A percentile compares a stretch with the other conserved stretches of the same genome.
phyloP scores from a whole-genome alignment of 2,329 filamentous ascomycete genomes.

The Teratosphaeriaceae sp. region DNA sequence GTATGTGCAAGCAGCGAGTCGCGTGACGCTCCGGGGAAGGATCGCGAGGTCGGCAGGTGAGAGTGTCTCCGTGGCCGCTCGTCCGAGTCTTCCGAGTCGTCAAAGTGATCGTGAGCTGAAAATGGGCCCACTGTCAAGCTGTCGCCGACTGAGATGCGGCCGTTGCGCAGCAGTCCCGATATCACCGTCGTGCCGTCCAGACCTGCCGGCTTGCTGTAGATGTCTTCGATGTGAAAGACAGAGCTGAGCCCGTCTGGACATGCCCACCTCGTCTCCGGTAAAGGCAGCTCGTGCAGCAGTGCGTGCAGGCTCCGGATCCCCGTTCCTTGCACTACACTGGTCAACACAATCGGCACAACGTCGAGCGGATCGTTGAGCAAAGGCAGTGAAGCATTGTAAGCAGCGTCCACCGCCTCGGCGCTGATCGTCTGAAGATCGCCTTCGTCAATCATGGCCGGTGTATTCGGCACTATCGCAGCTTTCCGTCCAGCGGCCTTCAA shows the following conservation, averaged over 20 bases:
- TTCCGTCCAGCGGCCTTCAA: slow-evolving; percentile 69
- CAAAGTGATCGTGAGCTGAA: slow-evolving; percentile 21
- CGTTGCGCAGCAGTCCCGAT: slow-evolving; percentile 77
- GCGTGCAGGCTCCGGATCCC: slow-evolving; percentile 80
- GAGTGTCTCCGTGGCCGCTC: slow-evolving; percentile 21
- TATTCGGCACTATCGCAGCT: slow-evolving; percentile 59
- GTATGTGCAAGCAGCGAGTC: slow-evolving; percentile 18
- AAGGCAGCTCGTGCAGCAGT: slow-evolving; percentile 69
- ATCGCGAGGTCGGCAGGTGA: slow-evolving; percentile 37
- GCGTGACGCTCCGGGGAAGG: slow-evolving; percentile 42
- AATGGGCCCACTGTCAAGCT: slow-evolving; percentile 71
- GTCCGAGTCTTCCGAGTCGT: slow-evolving; percentile 32
- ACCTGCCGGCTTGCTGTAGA: slow-evolving; percentile 58
- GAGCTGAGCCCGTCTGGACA: neutral
- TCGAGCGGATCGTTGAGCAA: slow-evolving; percentile 41
- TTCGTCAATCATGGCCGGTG: slow-evolving; percentile 24
- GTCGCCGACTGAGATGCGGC: slow-evolving; percentile 70
- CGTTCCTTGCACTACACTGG: slow-evolving; percentile 76
- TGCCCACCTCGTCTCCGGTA: slow-evolving; percentile 36
- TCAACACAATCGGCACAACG: slow-evolving; percentile 77
- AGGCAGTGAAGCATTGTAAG: slow-evolving; percentile 45
- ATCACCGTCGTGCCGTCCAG: slow-evolving; percentile 50
- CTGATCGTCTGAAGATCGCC: slow-evolving; percentile 53
- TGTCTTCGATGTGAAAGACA: slow-evolving; percentile 86
- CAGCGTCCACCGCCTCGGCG: slow-evolving; percentile 52